These are phyloP conservation scores for Cerioporus squamosus DNA, from an alignment of 1,284 basidiomycete genomes.

Conservation along the genomic window DNA sequence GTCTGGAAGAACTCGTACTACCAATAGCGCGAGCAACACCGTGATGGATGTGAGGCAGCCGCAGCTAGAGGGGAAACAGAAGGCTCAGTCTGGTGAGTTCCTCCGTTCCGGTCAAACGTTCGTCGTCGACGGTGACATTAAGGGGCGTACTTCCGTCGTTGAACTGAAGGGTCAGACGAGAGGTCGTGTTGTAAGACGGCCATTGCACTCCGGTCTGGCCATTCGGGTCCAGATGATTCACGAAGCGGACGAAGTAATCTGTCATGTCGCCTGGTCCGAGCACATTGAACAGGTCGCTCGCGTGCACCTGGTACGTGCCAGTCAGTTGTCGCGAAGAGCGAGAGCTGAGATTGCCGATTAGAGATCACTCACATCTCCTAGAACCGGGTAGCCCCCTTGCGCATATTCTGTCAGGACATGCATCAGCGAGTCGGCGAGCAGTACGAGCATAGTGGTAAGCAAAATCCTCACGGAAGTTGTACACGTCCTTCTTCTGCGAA, in stretches of 20 bases:
- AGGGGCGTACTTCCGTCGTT: slow-evolving; percentile 19
- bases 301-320: slow-evolving; percentile 10
- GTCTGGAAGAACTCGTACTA: too few relatives aligned
- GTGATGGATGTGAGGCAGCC: too few relatives aligned
- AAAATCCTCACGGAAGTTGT: slow-evolving; percentile 46
- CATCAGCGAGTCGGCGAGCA: too few relatives aligned
- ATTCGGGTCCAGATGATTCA: slow-evolving; percentile 26
- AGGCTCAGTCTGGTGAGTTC: slow-evolving; percentile 42
- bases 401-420: slow-evolving; percentile 52
- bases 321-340: not conserved
- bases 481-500: slow-evolving; percentile 46
- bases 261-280: slow-evolving; percentile 18
- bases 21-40: too few relatives aligned
- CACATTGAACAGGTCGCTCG: slow-evolving; percentile 14
- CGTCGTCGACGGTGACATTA: slow-evolving; percentile 31
- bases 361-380: slow-evolving; percentile 48
- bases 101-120: slow-evolving; percentile 36
- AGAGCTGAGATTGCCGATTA: too few relatives aligned
- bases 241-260: slow-evolving; percentile 25
- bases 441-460: not conserved
- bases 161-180: slow-evolving; percentile 4
- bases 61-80: slow-evolving; percentile 10
- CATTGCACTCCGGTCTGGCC: slow-evolving; percentile 6
- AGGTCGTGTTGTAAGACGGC: slow-evolving; percentile 17
- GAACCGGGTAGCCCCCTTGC: slow-evolving; percentile 40